phyloP scores from a whole-genome alignment of 148 eudicot genomes.

The Arbutus unedo region DNA sequence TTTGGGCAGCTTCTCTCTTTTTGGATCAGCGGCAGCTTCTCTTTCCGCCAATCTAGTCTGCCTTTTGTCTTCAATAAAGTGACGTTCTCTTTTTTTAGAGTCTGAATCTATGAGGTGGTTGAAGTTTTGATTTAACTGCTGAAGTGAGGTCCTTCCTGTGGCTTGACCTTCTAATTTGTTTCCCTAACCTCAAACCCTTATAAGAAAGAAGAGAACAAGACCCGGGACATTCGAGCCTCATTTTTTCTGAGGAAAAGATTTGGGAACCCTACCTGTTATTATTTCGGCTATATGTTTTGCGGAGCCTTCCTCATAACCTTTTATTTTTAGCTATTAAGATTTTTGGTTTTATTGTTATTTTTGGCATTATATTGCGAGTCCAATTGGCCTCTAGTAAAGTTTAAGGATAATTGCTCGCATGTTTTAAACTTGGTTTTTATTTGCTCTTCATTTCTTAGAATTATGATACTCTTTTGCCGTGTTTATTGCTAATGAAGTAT shows the following conservation, averaged over 20 bases:
- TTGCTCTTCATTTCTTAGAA: conserved; percentile 1
- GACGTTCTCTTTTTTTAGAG: neutral
- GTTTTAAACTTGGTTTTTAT: neutral
- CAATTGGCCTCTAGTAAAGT: neutral
- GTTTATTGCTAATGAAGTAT: conserved; percentile 9
- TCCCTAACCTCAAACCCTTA: neutral
- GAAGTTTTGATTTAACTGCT: conserved; percentile 2
- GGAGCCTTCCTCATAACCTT: neutral
- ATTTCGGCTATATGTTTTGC: neutral
- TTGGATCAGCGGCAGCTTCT: too few species aligned
- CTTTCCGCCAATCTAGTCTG: neutral
- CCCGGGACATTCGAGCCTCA: neutral
- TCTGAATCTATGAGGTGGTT: neutral
- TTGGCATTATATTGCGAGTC: neutral
- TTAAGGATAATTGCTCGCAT: neutral
- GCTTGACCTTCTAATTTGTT: neutral
- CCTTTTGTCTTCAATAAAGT: neutral
- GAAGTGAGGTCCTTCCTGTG: neutral
- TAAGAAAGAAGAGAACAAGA: neutral
- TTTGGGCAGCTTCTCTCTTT: neutral
- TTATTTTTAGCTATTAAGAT: neutral
- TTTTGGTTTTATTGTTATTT: neutral
- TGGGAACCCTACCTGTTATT: neutral
- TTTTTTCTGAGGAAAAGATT: neutral
- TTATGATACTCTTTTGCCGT: neutral